Percentiles rank a stretch among this genome's conserved stretches.
phyloP scores from a whole-genome alignment of 2,329 filamentous ascomycete species.

The Trichoderma breve region DNA sequence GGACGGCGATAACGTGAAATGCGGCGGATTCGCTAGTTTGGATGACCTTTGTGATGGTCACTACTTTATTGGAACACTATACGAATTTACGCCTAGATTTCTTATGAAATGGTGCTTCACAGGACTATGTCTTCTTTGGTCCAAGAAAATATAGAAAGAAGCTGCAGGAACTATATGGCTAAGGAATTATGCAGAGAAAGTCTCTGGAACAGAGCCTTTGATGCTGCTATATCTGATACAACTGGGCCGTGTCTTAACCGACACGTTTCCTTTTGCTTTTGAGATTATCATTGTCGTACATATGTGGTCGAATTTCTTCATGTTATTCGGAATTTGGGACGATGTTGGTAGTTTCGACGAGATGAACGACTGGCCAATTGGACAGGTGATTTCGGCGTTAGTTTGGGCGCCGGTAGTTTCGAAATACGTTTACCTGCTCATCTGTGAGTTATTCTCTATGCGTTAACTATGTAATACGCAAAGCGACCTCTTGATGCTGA shows the following conservation, averaged over 20 bases:
- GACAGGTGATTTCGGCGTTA: constrained; percentile 7
- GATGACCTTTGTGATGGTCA: background rate
- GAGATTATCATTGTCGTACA: background rate
- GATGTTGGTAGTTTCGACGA: background rate
- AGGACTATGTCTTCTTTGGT: background rate
- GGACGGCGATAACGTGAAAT: background rate
- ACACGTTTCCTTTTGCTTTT: background rate
- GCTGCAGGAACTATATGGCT: background rate
- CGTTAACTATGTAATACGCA: background rate
- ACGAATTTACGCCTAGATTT: background rate
- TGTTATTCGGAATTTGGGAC: too few species aligned
- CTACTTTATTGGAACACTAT: background rate
- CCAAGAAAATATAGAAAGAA: background rate
- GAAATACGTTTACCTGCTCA: constrained; percentile 12
- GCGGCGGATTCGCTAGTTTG: background rate
- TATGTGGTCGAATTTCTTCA: too few species aligned
- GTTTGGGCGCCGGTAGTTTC: constrained; percentile 8
- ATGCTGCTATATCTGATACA: background rate
- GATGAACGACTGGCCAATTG: background rate
- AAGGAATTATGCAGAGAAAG: background rate
- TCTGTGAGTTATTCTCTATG: background rate
- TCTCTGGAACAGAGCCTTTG: background rate
- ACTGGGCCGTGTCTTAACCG: background rate
- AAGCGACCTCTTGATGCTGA: background rate
- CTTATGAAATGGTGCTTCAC: background rate